These are phyloP conservation scores for Candida germanica DNA, from an alignment of 805 yeast species.

Conservation along the genomic window DNA sequence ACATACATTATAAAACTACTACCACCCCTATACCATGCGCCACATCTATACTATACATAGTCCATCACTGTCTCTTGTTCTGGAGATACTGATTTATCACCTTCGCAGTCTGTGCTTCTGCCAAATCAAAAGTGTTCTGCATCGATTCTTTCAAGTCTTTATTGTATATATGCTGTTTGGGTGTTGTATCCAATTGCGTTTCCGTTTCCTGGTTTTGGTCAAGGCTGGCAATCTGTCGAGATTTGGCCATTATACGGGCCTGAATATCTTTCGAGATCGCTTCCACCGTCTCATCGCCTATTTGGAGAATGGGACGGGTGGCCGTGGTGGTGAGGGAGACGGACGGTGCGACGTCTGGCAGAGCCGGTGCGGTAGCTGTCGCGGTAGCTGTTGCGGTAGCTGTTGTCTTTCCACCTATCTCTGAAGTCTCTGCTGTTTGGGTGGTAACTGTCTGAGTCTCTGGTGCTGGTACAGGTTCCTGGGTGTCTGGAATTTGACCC, in stretches of 20 bases:
- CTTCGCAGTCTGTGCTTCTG: conserved; percentile 24
- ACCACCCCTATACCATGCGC: too few species aligned
- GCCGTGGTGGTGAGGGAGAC: neutral
- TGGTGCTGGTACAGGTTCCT: too few species aligned
- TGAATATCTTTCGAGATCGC: conserved; percentile 23
- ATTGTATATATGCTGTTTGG: conserved; percentile 12
- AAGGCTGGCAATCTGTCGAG: conserved; percentile 12
- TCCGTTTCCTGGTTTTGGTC: too few species aligned
- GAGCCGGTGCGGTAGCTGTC: too few species aligned
- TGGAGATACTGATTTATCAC: conserved; percentile 26
- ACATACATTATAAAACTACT: too few species aligned
- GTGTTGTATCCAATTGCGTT: neutral
- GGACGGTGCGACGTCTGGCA: too few species aligned
- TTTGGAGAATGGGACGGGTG: conserved; percentile 2
- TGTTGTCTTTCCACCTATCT: neutral
- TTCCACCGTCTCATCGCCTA: conserved; percentile 26
- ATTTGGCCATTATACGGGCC: conserved; percentile 17
- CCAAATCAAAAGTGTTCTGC: conserved; percentile 20
- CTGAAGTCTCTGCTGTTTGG: neutral
- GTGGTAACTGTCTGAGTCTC: too few species aligned
- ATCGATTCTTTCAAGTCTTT: conserved; percentile 32
- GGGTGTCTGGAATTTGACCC: neutral
- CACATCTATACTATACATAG: too few species aligned
- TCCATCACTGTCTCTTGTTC: too few species aligned
- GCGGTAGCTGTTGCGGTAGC: too few species aligned